A percentile compares a stretch with the other conserved stretches of the same genome.
These are phyloP conservation scores for Irpex rosettiformis DNA, from an alignment of 1,284 basidiomycete genomes.

Conservation along the genomic window DNA sequence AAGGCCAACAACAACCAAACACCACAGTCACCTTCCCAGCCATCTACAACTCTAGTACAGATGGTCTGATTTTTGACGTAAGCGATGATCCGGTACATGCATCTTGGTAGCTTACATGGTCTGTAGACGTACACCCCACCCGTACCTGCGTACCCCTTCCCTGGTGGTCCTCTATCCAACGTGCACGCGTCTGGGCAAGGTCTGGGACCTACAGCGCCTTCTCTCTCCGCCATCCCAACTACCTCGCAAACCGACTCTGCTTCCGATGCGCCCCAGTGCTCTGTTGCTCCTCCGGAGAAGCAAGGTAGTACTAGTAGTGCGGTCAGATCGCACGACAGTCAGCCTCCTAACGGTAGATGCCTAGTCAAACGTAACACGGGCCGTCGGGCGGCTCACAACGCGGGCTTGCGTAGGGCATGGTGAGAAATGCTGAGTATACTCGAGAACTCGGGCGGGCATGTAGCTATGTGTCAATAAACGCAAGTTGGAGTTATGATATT, in stretches of 20 bases:
- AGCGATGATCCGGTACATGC: neutral
- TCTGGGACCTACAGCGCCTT: neutral
- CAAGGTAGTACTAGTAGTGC: neutral
- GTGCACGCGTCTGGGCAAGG: neutral
- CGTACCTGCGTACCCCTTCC: neutral
- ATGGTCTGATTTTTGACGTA: neutral
- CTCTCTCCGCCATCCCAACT: neutral
- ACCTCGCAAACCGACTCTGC: neutral
- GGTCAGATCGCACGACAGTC: neutral
- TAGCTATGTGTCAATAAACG: neutral
- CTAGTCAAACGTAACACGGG: neutral
- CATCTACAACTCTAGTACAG: neutral
- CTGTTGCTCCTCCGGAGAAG: neutral
- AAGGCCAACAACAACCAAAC: neutral
- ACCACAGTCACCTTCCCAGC: neutral
- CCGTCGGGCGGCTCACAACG: neutral
- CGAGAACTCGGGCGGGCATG: neutral
- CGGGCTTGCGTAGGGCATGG: neutral
- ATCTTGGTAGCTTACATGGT: neutral
- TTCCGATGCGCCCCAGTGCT: neutral
- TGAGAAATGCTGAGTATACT: neutral
- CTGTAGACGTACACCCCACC: neutral
- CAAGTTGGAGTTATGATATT: too few relatives aligned
- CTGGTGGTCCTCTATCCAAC: conserved; percentile 1
- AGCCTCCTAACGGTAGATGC: neutral